These are phyloP conservation scores for Prunus mongolica DNA, from an alignment of 306 rosid species.

Conservation along the genomic window DNA sequence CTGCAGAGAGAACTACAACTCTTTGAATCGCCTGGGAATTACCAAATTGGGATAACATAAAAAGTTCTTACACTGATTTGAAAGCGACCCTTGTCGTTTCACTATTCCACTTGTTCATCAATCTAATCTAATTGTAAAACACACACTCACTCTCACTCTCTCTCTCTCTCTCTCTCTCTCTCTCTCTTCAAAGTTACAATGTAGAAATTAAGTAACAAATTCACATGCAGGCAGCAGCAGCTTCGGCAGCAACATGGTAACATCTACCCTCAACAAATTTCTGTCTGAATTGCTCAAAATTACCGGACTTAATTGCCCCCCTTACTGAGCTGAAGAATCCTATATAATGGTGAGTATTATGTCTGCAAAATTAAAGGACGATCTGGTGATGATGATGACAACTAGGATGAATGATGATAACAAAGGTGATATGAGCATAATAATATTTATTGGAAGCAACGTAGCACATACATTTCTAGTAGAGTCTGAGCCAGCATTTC, in stretches of 20 bases:
- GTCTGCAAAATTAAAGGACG: slow-evolving; percentile 53
- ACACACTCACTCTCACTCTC: neutral
- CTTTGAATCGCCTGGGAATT: too few relatives aligned
- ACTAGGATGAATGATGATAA: neutral
- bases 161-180: neutral
- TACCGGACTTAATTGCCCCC: slow-evolving; percentile 69
- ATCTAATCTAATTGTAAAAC: too few relatives aligned
- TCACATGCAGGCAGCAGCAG: slow-evolving; percentile 38
- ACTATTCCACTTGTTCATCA: too few relatives aligned
- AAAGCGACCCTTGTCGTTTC: too few relatives aligned
- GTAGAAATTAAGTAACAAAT: neutral
- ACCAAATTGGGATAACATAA: too few relatives aligned
- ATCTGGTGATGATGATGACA: slow-evolving; percentile 4
- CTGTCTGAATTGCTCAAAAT: slow-evolving; percentile 58
- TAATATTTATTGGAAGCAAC: neutral
- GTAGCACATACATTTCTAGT: slow-evolving; percentile 59
- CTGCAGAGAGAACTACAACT: too few relatives aligned
- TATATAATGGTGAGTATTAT: slow-evolving; percentile 84
- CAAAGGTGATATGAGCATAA: neutral
- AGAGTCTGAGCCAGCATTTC: slow-evolving; percentile 95
- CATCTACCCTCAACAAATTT: slow-evolving; percentile 54
- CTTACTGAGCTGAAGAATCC: slow-evolving; percentile 67
- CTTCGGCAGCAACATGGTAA: slow-evolving; percentile 28
- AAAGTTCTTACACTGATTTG: too few relatives aligned
- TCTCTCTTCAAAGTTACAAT: neutral